phyloP scores from a whole-genome alignment of 495 filamentous ascomycete species.

The Podospora australis region DNA sequence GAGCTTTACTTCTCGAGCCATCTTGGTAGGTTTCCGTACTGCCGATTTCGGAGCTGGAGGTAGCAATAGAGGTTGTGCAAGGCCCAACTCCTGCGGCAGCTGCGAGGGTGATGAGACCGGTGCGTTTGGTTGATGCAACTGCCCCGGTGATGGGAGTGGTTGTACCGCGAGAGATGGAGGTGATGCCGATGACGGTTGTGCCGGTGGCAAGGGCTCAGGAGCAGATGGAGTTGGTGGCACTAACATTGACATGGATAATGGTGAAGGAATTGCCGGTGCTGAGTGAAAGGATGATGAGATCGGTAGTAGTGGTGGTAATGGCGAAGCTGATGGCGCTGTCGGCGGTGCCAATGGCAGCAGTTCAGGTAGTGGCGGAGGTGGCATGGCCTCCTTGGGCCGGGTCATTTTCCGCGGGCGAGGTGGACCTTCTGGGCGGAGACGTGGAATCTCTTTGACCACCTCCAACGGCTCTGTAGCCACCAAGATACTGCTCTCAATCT shows the following conservation, averaged over 20 bases:
- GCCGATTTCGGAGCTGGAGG: slow-evolving; percentile 3
- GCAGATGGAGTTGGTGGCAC: neutral
- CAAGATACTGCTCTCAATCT: too few species aligned
- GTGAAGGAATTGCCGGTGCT: neutral
- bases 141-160: too few species aligned
- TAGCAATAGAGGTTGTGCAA: neutral
- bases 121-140: too few species aligned
- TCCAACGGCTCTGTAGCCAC: too few species aligned
- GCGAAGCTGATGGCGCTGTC: too few species aligned
- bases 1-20: slow-evolving; percentile 13
- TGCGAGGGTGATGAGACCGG: too few species aligned
- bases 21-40: neutral
- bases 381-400: neutral
- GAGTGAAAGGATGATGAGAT: too few species aligned
- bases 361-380: neutral
- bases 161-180: neutral
- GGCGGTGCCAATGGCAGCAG: too few species aligned
- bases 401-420: neutral
- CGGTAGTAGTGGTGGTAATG: too few species aligned
- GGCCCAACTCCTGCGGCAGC: too few species aligned
- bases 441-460: slow-evolving; percentile 1
- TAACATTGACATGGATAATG: neutral
- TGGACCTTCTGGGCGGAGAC: slow-evolving; percentile 1
- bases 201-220: neutral
- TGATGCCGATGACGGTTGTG: neutral